These are phyloP conservation scores for Erigeron canadensis DNA, from an alignment of 129 eudicot genomes.

Conservation along the genomic window DNA sequence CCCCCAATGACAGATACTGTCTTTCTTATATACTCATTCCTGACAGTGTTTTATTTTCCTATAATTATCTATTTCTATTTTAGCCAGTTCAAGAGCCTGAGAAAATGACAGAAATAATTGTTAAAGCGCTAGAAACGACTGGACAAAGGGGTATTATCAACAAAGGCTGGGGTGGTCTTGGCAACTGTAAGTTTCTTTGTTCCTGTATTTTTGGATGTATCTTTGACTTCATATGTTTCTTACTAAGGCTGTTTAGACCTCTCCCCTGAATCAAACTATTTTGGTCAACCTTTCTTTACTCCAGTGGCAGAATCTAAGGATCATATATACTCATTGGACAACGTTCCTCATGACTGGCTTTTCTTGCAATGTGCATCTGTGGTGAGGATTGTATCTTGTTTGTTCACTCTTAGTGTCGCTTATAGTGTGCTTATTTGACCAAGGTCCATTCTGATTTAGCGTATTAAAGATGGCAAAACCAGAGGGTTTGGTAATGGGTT, in stretches of 20 bases:
- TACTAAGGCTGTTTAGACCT: background rate
- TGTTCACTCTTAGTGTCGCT: background rate
- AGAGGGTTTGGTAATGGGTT: background rate
- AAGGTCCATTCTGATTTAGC: background rate
- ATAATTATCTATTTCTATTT: constrained; percentile 17
- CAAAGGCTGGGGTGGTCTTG: constrained; percentile 99
- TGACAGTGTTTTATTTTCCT: background rate
- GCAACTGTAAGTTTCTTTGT: constrained; percentile 68
- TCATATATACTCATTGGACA: constrained; percentile 77
- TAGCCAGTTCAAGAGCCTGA: constrained; percentile 97
- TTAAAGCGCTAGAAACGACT: constrained; percentile 84
- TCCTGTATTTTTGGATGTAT: background rate
- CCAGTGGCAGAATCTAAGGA: constrained; percentile 95
- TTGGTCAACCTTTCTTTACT: constrained; percentile 19
- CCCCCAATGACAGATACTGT: constrained; percentile 4
- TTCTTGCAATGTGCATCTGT: constrained; percentile 96
- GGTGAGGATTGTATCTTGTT: too few species aligned
- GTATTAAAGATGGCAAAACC: background rate
- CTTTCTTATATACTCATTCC: constrained; percentile 9
- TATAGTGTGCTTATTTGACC: background rate
- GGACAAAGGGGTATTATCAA: constrained; percentile 94
- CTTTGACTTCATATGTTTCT: too few species aligned
- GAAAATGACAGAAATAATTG: constrained; percentile 87
- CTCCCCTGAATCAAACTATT: background rate
- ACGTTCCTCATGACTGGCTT: constrained; percentile 97